A percentile compares a stretch with the other conserved stretches of the same genome.
Conservation (phyloP, 257 asterid genomes). For the Coffea eugenioides region DNA sequence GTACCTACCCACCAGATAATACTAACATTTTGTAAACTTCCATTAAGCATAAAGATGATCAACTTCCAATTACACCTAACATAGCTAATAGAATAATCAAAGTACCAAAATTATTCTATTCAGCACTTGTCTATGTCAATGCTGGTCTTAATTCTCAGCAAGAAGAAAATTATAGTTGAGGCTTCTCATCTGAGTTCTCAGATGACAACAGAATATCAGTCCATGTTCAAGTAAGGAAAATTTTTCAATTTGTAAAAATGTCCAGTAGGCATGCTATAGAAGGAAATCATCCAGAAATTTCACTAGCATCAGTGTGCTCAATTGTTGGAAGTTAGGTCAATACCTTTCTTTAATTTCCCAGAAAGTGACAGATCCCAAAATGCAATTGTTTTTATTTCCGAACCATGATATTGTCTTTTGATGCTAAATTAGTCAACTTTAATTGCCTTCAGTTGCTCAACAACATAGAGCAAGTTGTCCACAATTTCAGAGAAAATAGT, state of each 20-base stretch:
- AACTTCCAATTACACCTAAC: background rate
- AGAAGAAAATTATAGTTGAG: constrained; percentile 1
- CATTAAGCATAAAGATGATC: background rate
- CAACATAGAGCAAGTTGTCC: background rate
- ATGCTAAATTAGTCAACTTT: background rate
- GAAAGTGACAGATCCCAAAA: background rate
- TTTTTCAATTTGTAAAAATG: background rate
- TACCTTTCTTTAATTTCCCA: background rate
- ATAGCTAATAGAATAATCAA: background rate
- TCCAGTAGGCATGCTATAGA: background rate
- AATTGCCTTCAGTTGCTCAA: background rate
- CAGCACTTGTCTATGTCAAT: background rate
- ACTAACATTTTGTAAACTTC: too few species aligned
- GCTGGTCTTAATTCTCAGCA: background rate
- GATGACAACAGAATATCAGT: background rate
- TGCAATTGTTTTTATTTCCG: background rate
- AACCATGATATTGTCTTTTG: background rate
- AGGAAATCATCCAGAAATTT: background rate
- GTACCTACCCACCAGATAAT: background rate
- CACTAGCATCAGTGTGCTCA: background rate
- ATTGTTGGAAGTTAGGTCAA: background rate
- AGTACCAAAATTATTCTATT: background rate
- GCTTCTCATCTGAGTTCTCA: background rate
- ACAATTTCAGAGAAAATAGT: background rate
- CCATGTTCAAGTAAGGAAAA: background rate